phyloP scores from a whole-genome alignment of 2,329 filamentous ascomycete species.

The Alternaria longipes region DNA sequence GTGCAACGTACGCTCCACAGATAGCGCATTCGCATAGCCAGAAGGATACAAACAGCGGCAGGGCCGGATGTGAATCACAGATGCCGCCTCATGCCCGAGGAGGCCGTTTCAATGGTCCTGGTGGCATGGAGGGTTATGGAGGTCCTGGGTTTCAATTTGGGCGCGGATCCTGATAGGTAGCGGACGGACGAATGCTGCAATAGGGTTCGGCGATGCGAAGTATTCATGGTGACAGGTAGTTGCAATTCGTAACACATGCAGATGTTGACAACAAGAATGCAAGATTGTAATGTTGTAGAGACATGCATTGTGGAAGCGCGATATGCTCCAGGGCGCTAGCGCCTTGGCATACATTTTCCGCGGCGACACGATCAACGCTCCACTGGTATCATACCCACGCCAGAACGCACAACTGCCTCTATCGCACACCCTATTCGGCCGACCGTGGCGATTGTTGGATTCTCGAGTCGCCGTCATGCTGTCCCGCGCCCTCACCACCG shows the following conservation, averaged over 20 bases:
- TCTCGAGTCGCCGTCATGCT: constrained; percentile 39
- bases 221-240: neutral
- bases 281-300: neutral
- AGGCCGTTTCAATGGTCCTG: neutral
- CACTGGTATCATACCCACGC: neutral
- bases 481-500: constrained; percentile 43
- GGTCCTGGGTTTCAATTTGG: neutral
- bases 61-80: neutral
- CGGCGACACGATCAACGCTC: constrained; percentile 3
- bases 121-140: neutral
- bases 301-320: neutral
- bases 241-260: neutral
- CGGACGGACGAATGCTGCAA: neutral
- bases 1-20: constrained; percentile 7
- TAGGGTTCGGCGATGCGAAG: neutral
- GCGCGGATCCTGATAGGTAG: neutral
- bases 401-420: neutral
- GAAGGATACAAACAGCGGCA: neutral
- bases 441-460: neutral
- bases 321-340: neutral
- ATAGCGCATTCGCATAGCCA: neutral
- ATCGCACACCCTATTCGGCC: neutral
- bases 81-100: neutral
- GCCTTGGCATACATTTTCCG: constrained; percentile 22
- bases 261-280: neutral